A percentile compares a stretch with the other conserved stretches of the same genome.
Conservation (phyloP, 139 green algal genomes). For the Ettlia oleoabundans region DNA sequence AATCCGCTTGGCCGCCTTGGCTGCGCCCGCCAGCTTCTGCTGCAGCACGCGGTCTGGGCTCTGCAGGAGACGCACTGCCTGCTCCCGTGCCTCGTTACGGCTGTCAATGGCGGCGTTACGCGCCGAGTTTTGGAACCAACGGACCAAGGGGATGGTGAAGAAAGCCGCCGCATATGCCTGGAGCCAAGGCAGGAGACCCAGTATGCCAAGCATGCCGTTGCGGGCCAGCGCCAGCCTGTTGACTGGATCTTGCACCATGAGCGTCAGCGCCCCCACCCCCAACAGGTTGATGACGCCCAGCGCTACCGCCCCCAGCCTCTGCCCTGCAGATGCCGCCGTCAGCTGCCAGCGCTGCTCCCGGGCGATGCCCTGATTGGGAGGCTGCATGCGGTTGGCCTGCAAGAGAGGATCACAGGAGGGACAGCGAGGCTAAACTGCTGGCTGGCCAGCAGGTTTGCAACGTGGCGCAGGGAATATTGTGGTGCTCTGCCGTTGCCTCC, state of each 20-base stretch:
- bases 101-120: slow-evolving; percentile 78
- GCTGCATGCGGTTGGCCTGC: background rate
- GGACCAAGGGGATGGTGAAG: slow-evolving; percentile 83
- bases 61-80: slow-evolving; percentile 39
- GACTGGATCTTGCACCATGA: slow-evolving; percentile 53
- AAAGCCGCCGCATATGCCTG: slow-evolving; percentile 86
- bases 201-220: slow-evolving; percentile 53
- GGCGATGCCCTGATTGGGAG: background rate
- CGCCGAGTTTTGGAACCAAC: slow-evolving; percentile 58
- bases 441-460: no score
- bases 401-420: background rate
- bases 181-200: slow-evolving; percentile 62
- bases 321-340: slow-evolving; percentile 56
- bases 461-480: no score
- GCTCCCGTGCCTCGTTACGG: slow-evolving; percentile 69
- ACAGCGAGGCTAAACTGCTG: background rate
- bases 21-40: slow-evolving; percentile 22
- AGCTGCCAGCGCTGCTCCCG: slow-evolving; percentile 38
- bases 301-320: slow-evolving; percentile 58
- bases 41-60: slow-evolving; percentile 11
- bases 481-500: no score
- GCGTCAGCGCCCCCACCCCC: slow-evolving; percentile 78
- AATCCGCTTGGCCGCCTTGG: background rate
- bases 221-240: slow-evolving; percentile 48
- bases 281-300: slow-evolving; percentile 88